These are phyloP conservation scores for Ophiosphaerella narmari DNA, from an alignment of 2,329 filamentous ascomycete species.

Conservation along the genomic window DNA sequence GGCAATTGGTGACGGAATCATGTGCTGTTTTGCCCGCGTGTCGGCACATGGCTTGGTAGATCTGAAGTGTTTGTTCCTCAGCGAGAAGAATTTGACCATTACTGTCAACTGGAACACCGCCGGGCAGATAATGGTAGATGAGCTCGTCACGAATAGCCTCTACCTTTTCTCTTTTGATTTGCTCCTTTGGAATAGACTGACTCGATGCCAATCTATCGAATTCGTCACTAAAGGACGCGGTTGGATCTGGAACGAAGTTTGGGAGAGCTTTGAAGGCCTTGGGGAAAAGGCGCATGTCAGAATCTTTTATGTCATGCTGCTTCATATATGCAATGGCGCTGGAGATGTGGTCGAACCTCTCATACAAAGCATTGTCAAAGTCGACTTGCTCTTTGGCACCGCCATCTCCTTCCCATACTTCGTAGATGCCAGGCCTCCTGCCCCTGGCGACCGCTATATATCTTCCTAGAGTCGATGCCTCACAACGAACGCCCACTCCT, in stretches of 20 bases:
- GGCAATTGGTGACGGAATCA: not conserved
- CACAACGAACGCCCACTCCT: too few species aligned
- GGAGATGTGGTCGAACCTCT: not conserved
- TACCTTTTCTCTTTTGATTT: slow-evolving; percentile 1
- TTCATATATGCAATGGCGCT: not conserved
- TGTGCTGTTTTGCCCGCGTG: not conserved
- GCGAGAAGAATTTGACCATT: not conserved
- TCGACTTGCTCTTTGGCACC: not conserved
- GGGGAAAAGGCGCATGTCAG: slow-evolving; percentile 1
- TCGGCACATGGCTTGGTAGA: slow-evolving; percentile 6
- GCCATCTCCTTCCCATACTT: not conserved
- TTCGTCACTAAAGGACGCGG: slow-evolving; percentile 2
- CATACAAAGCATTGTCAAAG: not conserved
- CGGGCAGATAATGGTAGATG: slow-evolving; percentile 1
- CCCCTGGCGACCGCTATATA: not conserved
- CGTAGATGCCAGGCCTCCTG: not conserved
- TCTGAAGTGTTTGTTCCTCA: slow-evolving; percentile 3
- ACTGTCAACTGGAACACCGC: not conserved
- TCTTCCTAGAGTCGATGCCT: too few species aligned
- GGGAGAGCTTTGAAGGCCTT: not conserved
- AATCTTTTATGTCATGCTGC: not conserved
- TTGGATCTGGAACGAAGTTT: slow-evolving; percentile 1
- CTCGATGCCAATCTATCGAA: not conserved
- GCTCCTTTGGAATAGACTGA: not conserved
- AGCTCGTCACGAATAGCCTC: slow-evolving; percentile 2